A percentile compares a stretch with the other conserved stretches of the same genome.
Conservation (phyloP, 1,284 basidiomycete genomes). For the Ustilago shanxiensis region DNA sequence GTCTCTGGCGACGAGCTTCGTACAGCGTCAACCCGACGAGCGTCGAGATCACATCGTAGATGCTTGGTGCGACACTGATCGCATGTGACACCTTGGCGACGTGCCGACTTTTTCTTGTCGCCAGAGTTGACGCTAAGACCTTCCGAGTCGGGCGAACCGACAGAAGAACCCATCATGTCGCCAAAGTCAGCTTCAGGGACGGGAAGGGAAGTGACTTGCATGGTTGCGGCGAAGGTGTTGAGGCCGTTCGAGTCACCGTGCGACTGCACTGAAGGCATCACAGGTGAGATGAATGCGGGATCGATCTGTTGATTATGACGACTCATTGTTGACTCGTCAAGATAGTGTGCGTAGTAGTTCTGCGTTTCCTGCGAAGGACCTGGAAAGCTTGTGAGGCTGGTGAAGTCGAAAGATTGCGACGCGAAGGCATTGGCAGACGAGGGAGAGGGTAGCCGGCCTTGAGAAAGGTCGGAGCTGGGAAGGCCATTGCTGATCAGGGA, state of each 20-base stretch:
- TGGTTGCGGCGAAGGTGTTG: slow-evolving; percentile 14
- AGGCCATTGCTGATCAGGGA: slow-evolving; percentile 13
- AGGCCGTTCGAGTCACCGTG: slow-evolving; percentile 3
- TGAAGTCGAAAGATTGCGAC: slow-evolving; percentile 23
- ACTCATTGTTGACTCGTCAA: slow-evolving; percentile 14
- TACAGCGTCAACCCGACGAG: slow-evolving; percentile 37
- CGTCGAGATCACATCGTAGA: slow-evolving; percentile 61
- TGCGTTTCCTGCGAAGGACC: slow-evolving; percentile 18
- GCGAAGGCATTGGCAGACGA: slow-evolving; percentile 10
- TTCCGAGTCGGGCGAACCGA: slow-evolving; percentile 27
- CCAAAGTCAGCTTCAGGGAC: slow-evolving; percentile 5
- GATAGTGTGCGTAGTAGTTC: slow-evolving; percentile 34
- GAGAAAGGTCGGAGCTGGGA: slow-evolving; percentile 1
- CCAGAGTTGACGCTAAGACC: slow-evolving; percentile 11
- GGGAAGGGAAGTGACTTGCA: slow-evolving; percentile 22
- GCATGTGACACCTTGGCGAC: slow-evolving; percentile 58
- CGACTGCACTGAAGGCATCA: slow-evolving; percentile 12
- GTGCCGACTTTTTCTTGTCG: slow-evolving; percentile 49
- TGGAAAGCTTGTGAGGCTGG: slow-evolving; percentile 7
- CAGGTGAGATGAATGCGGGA: slow-evolving; percentile 12
- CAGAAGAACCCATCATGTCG: slow-evolving; percentile 4
- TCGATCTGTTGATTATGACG: slow-evolving; percentile 11
- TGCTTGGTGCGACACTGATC: slow-evolving; percentile 65
- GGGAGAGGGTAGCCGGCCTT: slow-evolving; percentile 4
- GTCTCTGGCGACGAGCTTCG: slow-evolving; percentile 28